Evolutionary conservation across 305 asterid species (phyloP), one percentile per base, ranked within the genome.

Genomic region (Solanum aculeatissimum): DNA sequence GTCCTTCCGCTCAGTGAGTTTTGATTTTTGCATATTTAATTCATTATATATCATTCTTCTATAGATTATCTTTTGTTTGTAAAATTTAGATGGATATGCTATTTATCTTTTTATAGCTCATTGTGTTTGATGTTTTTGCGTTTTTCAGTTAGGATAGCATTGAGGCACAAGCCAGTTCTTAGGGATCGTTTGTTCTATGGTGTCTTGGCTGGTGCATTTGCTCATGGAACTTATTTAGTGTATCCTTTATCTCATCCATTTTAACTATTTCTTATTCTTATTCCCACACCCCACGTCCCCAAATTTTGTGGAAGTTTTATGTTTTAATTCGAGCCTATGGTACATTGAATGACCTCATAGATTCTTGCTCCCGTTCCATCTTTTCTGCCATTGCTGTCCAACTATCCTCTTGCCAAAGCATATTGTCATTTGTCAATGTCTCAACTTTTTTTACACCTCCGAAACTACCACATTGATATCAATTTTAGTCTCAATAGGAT

Each of bases 1-100:
- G 96, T 72, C 91, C 98, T 96, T 90, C 99, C 99, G 43, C 97
- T 96, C 35, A 92, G 99, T 95, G 85, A 90, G 94, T 87, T 9
- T 45, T 75, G 9, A 55, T 69, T 27, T 71, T 27, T 71, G 0
- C 16, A 23, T 40, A 45, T 35, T 21, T 82, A 40, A 58, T 42
- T 65, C 72, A 65, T 14, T 25, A 13, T 27, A 14, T 6, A 53
- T 66, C 29, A 68, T 51, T 60, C 3, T 42, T 18, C 21, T 29
- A 14, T 65, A 27, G 10, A 13, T 42, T 38, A 66, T 66, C 74
- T 9, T 63, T 63, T 27, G 71, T 63, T 27, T 63, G 71, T 27
- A 18, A 63, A 27, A 14, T 63, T 18, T 62, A 3, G 42, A 57
- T 84, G 75, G 27, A 53, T 79, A 45, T 72, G 38, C 29, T 47